These are phyloP conservation scores for Catharanthus roseus DNA, from an alignment of 257 asterid genomes.

Conservation along the genomic window DNA sequence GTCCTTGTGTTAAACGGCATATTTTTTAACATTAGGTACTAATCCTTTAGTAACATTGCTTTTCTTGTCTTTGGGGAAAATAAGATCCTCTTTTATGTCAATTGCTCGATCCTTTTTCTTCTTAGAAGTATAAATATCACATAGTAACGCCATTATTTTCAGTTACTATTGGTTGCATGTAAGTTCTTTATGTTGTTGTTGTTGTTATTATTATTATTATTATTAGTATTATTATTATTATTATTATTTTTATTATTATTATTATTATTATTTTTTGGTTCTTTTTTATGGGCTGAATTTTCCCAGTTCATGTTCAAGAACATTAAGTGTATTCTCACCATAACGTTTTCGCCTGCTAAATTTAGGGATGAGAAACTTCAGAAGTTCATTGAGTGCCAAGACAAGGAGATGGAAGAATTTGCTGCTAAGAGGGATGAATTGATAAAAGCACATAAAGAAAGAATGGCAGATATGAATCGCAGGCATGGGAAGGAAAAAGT, in stretches of 20 bases:
- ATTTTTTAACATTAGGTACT: no score
- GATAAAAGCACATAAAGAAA: slow-evolving; percentile 33
- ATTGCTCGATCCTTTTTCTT: background rate
- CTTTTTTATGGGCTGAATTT: background rate
- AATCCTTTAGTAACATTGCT: background rate
- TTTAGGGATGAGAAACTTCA: slow-evolving; percentile 40
- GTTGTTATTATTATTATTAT: no score
- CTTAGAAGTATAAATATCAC: background rate
- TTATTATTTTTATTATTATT: no score
- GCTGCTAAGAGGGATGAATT: slow-evolving; percentile 26
- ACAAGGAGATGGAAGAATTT: slow-evolving; percentile 38
- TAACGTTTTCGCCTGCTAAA: background rate
- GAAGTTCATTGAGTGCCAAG: slow-evolving; percentile 36
- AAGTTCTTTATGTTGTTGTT: no score
- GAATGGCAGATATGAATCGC: slow-evolving; percentile 29
- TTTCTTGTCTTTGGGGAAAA: background rate
- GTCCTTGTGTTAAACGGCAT: no score
- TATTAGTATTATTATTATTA: no score
- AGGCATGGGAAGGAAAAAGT: slow-evolving; percentile 35
- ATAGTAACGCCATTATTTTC: background rate
- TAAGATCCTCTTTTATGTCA: background rate
- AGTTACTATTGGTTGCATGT: background rate
- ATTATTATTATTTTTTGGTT: background rate
- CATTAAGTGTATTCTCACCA: background rate
- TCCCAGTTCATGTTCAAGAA: background rate